These are phyloP conservation scores for Ophiocordyceps polyrhachis-furcata DNA, from an alignment of 2,329 filamentous ascomycete genomes.

Conservation along the genomic window DNA sequence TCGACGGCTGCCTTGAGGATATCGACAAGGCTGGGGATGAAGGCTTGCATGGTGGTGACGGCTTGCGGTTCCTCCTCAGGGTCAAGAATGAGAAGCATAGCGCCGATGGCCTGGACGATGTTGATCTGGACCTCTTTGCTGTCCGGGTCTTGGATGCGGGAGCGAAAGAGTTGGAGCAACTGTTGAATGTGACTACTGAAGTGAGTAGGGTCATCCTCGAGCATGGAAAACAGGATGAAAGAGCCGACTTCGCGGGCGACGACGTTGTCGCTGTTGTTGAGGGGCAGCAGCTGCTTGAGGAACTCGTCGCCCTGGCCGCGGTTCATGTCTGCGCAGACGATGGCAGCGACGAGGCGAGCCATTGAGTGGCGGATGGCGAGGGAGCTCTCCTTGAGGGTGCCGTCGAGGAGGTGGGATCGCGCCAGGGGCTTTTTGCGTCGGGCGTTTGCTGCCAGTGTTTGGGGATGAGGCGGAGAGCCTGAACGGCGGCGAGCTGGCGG, in stretches of 20 bases:
- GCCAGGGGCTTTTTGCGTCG: conserved; percentile 59
- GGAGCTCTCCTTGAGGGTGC: conserved; percentile 62
- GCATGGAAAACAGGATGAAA: conserved; percentile 80
- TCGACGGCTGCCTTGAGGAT: conserved; percentile 75
- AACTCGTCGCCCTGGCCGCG: conserved; percentile 65
- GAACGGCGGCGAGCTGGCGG: conserved; percentile 80
- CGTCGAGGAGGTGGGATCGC: conserved; percentile 66
- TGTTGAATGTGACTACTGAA: conserved; percentile 67
- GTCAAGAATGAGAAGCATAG: conserved; percentile 72
- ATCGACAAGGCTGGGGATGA: conserved; percentile 74
- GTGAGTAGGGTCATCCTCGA: conserved; percentile 71
- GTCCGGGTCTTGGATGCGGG: conserved; percentile 76
- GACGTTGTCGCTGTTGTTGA: conserved; percentile 55
- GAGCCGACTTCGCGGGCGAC: conserved; percentile 76
- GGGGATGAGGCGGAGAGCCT: conserved; percentile 62
- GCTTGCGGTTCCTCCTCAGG: conserved; percentile 65
- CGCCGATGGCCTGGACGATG: conserved; percentile 77
- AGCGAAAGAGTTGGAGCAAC: conserved; percentile 67
- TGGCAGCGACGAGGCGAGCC: conserved; percentile 70
- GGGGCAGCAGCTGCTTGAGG: conserved; percentile 58
- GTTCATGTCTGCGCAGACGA: conserved; percentile 66
- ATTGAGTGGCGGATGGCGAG: conserved; percentile 67
- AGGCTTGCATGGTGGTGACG: conserved; percentile 56
- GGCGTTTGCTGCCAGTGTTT: conserved; percentile 73
- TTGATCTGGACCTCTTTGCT: conserved; percentile 89